These are phyloP conservation scores for Hypoxylon intermedium DNA, from an alignment of 495 filamentous ascomycete species.

Conservation along the genomic window DNA sequence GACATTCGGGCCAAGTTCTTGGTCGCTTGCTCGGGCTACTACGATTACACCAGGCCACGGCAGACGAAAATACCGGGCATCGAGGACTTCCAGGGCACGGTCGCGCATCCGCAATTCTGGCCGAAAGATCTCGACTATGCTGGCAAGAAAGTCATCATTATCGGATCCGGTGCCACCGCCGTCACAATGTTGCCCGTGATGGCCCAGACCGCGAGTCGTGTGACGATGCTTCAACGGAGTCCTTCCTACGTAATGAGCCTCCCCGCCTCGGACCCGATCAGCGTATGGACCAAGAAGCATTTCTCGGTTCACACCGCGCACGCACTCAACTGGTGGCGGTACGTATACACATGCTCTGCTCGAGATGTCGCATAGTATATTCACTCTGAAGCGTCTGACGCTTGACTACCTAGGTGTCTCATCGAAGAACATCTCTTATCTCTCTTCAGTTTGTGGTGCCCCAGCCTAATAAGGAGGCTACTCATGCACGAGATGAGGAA, in stretches of 20 bases:
- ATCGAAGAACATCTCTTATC: conserved; percentile 42
- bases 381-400: not conserved
- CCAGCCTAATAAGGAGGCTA: conserved; percentile 56
- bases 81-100: conserved; percentile 55
- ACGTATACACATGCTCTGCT: no score
- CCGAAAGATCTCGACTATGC: conserved; percentile 56
- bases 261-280: conserved; percentile 37
- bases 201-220: conserved; percentile 55
- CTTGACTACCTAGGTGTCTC: conserved; percentile 7
- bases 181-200: conserved; percentile 61
- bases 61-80: conserved; percentile 48
- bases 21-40: conserved; percentile 70
- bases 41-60: conserved; percentile 67
- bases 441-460: conserved; percentile 53
- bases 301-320: conserved; percentile 20
- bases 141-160: conserved; percentile 60
- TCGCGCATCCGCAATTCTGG: conserved; percentile 71
- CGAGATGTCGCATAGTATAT: no score
- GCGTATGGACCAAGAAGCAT: conserved; percentile 14
- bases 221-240: conserved; percentile 65
- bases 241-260: conserved; percentile 65
- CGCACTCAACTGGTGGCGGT: conserved; percentile 45
- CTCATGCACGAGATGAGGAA: conserved; percentile 52
- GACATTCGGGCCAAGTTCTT: conserved; percentile 62
- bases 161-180: conserved; percentile 66